Base-by-base conservation (phyloP, 2,329 filamentous ascomycete species). In the Clonostachys chloroleuca region DNA sequence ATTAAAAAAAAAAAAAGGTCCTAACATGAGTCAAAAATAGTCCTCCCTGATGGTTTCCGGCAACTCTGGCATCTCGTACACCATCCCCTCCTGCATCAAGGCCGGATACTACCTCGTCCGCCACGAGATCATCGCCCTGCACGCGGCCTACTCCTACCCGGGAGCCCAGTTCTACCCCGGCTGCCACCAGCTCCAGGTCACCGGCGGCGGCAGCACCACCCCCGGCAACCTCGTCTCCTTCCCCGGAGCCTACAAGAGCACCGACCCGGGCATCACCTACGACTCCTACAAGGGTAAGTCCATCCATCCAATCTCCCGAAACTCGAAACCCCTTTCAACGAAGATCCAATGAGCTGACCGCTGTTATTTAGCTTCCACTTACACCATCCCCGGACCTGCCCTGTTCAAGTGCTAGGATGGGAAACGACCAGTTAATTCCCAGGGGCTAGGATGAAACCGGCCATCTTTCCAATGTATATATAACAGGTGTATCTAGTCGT, bases 141-240 rank as follows among this genome's bases (percentile, higher is more conserved):
- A 80, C 59, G 54, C 73, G 4, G 67, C 66, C 14, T 70, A 61
- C 47, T 41, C 58, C 6, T 78, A 78, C 54, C 75, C 75, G 1
- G 78, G 78, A 16, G 76, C 73, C 1, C 78, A 81, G 54, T 74
- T 80, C 59, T 81, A 81, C 55, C 77, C 78, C 0, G 75, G 74
- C 8, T 81, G 77, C 62, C 77, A 80, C 59, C 78, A 81, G 59
- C 67, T 81, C 20, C 65, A 78, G 56, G 73, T 81, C 18, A 73
- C 71, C 1, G 75, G 77, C 14, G 64, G 69, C 18, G 75, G 75
- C 7, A 70, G 57, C 44, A 70, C 67, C 8, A 64, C 59, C 2
- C 70, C 72, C 2, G 57, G 61, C 5, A 56, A 56, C 40, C 59
- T 75, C 36, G 78, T 81, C 14, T 54, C 68, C 2, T 77, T 81